These are phyloP conservation scores for Jaltomata sinuosa DNA, from an alignment of 257 asterid species.

Conservation along the genomic window DNA sequence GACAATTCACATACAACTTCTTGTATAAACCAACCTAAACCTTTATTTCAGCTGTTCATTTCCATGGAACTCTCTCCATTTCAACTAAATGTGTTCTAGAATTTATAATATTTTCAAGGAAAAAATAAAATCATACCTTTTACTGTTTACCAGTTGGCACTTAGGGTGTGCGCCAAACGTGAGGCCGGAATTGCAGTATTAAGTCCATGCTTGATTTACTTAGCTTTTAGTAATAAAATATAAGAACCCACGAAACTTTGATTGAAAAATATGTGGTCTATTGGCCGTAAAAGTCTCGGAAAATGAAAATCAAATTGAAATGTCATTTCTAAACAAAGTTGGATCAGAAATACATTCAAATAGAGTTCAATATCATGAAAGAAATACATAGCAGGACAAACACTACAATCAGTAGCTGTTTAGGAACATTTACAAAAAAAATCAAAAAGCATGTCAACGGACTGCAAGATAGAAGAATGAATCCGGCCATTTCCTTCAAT, in stretches of 20 bases:
- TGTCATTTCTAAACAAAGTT: neutral
- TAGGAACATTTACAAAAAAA: neutral
- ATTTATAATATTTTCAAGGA: neutral
- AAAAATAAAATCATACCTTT: neutral
- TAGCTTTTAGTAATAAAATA: neutral
- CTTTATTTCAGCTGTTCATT: neutral
- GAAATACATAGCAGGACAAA: neutral
- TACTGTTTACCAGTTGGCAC: neutral
- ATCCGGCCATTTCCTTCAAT: neutral
- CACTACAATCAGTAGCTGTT: neutral
- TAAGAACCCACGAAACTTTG: neutral
- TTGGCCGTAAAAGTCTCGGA: neutral
- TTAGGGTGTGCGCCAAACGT: neutral
- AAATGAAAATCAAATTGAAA: neutral
- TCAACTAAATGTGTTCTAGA: neutral
- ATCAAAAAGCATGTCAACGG: neutral
- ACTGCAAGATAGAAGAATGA: neutral
- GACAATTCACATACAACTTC: neutral
- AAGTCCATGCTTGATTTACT: neutral
- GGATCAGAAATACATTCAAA: neutral
- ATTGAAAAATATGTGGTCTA: neutral
- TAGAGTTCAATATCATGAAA: neutral
- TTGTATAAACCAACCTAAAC: neutral
- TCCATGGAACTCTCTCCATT: neutral
- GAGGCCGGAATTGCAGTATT: neutral